These are phyloP conservation scores for Westerdykella sp. DNA, from an alignment of 2,329 filamentous ascomycete species.

Conservation along the genomic window DNA sequence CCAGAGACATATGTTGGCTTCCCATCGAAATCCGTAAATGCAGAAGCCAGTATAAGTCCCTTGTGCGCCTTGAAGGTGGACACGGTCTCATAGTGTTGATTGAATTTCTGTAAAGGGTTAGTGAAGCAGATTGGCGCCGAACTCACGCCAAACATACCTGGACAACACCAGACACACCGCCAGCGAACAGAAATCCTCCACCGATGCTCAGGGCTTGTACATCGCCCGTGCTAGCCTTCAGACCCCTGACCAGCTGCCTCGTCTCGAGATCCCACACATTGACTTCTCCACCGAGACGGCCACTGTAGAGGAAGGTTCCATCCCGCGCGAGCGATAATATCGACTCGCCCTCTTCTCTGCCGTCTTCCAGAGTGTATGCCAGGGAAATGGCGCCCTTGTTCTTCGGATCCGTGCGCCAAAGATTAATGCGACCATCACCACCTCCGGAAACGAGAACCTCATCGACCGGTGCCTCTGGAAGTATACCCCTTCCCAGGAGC, in stretches of 20 bases:
- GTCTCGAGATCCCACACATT: constrained; percentile 98
- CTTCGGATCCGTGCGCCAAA: constrained; percentile 71
- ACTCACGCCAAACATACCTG: constrained; percentile 52
- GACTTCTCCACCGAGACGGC: constrained; percentile 78
- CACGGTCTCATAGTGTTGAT: constrained; percentile 75
- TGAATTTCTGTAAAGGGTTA: constrained; percentile 54
- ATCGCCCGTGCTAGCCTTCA: constrained; percentile 74
- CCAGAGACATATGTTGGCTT: constrained; percentile 89
- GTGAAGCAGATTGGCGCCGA: neutral
- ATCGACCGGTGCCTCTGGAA: constrained; percentile 61
- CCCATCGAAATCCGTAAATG: constrained; percentile 61
- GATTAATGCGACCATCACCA: constrained; percentile 86
- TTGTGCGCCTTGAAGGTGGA: constrained; percentile 76
- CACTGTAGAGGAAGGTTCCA: constrained; percentile 86
- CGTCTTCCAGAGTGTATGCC: constrained; percentile 60
- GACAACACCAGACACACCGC: constrained; percentile 79
- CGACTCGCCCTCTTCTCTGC: constrained; percentile 51
- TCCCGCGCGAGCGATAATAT: constrained; percentile 78
- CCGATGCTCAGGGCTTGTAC: constrained; percentile 82
- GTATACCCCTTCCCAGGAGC: constrained; percentile 71
- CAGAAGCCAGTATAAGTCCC: constrained; percentile 81
- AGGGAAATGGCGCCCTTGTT: constrained; percentile 59
- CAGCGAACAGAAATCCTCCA: constrained; percentile 79
- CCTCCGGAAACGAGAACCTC: constrained; percentile 87
- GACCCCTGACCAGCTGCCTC: constrained; percentile 77